phyloP scores from a whole-genome alignment of 2,329 filamentous ascomycete species.

The Pyrenochaeta sp. region DNA sequence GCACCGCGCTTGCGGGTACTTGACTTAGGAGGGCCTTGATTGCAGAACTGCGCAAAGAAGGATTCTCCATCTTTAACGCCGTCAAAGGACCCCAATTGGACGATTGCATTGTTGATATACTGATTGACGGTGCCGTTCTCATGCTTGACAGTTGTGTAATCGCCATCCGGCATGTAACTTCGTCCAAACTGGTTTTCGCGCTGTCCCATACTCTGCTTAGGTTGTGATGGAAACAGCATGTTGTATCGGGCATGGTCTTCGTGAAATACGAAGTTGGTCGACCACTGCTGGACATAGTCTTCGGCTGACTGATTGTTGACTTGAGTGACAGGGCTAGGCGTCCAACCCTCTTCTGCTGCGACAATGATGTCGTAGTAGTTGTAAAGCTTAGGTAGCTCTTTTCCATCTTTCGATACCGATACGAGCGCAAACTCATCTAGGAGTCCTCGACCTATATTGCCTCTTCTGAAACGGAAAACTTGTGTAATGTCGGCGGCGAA shows the following conservation, averaged over 20 bases:
- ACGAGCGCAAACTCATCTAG: conserved; percentile 26
- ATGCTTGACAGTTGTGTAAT: conserved; percentile 26
- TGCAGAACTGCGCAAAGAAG: conserved; percentile 45
- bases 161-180: conserved; percentile 18
- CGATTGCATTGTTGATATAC: conserved; percentile 26
- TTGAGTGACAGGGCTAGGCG: conserved; percentile 32
- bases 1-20: conserved; percentile 2
- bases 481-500: conserved; percentile 36
- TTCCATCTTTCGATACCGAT: conserved; percentile 38
- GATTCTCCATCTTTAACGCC: conserved; percentile 40
- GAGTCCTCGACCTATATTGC: conserved; percentile 23
- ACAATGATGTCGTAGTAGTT: conserved; percentile 32
- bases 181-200: conserved; percentile 16
- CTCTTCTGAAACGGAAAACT: conserved; percentile 33
- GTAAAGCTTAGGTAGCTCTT: conserved; percentile 40
- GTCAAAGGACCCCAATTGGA: conserved; percentile 26
- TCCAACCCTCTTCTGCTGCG: conserved; percentile 18
- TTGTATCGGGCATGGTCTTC: conserved; percentile 50
- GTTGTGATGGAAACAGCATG: conserved; percentile 33
- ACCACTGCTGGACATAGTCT: conserved; percentile 34
- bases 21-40: conserved; percentile 12
- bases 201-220: conserved; percentile 4
- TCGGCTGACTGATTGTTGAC: conserved; percentile 43
- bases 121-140: conserved; percentile 31
- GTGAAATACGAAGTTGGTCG: conserved; percentile 30